Evolutionary conservation across 305 asterid genomes (phyloP), one percentile per base, ranked within the genome.

Genomic region (Ilex paraguariensis): DNA sequence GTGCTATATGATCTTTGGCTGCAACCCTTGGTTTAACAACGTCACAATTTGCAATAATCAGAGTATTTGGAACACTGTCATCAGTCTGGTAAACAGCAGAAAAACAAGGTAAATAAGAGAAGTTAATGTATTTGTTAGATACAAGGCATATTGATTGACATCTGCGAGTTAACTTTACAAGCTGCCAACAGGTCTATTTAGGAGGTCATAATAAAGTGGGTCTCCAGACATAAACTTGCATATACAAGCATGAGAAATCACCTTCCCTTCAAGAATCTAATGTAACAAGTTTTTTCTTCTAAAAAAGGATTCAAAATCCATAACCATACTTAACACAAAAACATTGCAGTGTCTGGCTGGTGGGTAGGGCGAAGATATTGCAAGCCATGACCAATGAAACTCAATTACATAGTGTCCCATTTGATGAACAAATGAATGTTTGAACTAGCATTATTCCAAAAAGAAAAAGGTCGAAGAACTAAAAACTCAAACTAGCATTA

Each of bases 1-100:
- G 82, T 56, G 96, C 88, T 69, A 90, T 81, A 68, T 93, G 95
- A 61, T 73, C 77, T 66, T 84, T 95, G 6, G 95, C 87, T 58
- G 97, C 97, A 68, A 93, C 97, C 63, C 99, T 84, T 44, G 96
- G 93, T 88, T 82, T 88, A 72, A 90, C 95, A 67, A 93, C 85
- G 69, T 90, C 97, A 54, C 96, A 90, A 77, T 93, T 88, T 58
- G 96, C 96, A 64, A 93, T 81, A 15, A 93, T 84, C 86, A 93
- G 70, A 30, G 97, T 93, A 79, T 93, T 93, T 33, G 99, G 97
- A 76, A 88, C 97, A 8, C 95, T 79, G 67, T 79, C 87, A 67
- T 93, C 99, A 13, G 97, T 93, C 97, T 93, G 91, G 46, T 61
- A 45, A 59, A 62, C 31, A 70, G 68, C 33, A 63, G 30, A 32